Percentiles rank a stretch among this genome's conserved stretches.
Conservation (phyloP, 192 early-diverging fungal genomes). For the Powellomyces hirtus region DNA sequence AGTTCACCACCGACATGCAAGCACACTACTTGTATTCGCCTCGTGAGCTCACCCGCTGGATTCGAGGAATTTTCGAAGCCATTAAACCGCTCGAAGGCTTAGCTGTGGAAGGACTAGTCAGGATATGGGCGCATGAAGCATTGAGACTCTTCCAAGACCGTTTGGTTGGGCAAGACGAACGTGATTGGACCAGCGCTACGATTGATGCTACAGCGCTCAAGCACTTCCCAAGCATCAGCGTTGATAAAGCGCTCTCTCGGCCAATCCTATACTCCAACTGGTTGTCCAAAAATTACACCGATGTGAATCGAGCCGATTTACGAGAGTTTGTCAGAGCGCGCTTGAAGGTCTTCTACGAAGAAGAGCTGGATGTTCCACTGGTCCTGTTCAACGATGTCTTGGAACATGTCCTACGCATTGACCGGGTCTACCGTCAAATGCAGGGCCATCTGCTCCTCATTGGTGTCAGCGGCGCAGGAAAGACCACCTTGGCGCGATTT, state of each 20-base stretch:
- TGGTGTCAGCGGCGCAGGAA: slow-evolving; percentile 95
- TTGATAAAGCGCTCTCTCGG: slow-evolving; percentile 66
- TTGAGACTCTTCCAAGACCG: slow-evolving; percentile 98
- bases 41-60: slow-evolving; percentile 98
- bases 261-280: slow-evolving; percentile 98
- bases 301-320: slow-evolving; percentile 84
- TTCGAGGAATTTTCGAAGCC: slow-evolving; percentile 95
- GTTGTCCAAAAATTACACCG: slow-evolving; percentile 89
- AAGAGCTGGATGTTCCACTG: slow-evolving; percentile 96
- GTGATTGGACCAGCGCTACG: slow-evolving; percentile 84
- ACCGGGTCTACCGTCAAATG: slow-evolving; percentile 95
- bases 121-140: slow-evolving; percentile 98
- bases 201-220: slow-evolving; percentile 79
- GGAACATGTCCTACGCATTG: slow-evolving; percentile 96
- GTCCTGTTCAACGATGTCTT: slow-evolving; percentile 98
- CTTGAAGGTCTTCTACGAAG: slow-evolving; percentile 98
- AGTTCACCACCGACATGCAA: slow-evolving; percentile 97
- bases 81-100: slow-evolving; percentile 81
- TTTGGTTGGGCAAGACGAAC: slow-evolving; percentile 82
- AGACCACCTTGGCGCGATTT: slow-evolving; percentile 97
- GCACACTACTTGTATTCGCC: slow-evolving; percentile 99
- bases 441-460: slow-evolving; percentile 99
- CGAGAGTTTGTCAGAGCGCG: slow-evolving; percentile 92
- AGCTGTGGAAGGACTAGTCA: slow-evolving; percentile 75
- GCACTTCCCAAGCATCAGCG: slow-evolving; percentile 86